phyloP scores from a whole-genome alignment of 2,329 filamentous ascomycete species.

The Colletotrichum sp. region DNA sequence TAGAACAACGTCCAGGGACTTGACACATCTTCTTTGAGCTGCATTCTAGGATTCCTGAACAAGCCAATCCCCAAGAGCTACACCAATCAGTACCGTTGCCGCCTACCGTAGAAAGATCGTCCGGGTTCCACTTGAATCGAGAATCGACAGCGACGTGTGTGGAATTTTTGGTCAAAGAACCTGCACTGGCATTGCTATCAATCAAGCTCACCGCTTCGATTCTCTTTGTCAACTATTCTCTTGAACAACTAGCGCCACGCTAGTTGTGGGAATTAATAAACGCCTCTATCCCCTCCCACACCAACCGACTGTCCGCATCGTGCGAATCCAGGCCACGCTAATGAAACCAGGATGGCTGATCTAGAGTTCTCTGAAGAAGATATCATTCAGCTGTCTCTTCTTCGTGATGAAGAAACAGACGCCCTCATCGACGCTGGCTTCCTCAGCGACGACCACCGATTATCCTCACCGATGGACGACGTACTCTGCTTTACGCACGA shows the following conservation, averaged over 20 bases:
- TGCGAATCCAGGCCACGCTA: background rate
- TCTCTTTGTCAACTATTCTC: background rate
- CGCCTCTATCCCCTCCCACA: background rate
- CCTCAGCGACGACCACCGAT: slow-evolving; percentile 21
- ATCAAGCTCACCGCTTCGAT: background rate
- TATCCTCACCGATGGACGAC: slow-evolving; percentile 23
- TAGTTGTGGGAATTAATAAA: background rate
- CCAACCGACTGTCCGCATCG: background rate
- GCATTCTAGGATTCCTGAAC: background rate
- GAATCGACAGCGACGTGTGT: background rate
- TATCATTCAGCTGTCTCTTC: slow-evolving; percentile 27
- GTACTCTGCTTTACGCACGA: slow-evolving; percentile 24
- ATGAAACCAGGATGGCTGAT: background rate
- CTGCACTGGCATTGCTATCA: background rate
- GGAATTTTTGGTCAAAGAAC: background rate
- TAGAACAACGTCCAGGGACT: background rate
- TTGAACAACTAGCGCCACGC: background rate
- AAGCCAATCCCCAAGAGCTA: background rate
- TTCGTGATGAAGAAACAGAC: slow-evolving; percentile 32
- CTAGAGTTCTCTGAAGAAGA: slow-evolving; percentile 27
- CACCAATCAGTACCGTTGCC: background rate
- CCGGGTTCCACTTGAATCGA: background rate
- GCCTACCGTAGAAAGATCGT: background rate
- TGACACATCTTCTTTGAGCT: background rate
- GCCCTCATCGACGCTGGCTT: slow-evolving; percentile 26